phyloP scores from a whole-genome alignment of 176 grass and related monocot species.

The Dendrocalamus sinicus region DNA sequence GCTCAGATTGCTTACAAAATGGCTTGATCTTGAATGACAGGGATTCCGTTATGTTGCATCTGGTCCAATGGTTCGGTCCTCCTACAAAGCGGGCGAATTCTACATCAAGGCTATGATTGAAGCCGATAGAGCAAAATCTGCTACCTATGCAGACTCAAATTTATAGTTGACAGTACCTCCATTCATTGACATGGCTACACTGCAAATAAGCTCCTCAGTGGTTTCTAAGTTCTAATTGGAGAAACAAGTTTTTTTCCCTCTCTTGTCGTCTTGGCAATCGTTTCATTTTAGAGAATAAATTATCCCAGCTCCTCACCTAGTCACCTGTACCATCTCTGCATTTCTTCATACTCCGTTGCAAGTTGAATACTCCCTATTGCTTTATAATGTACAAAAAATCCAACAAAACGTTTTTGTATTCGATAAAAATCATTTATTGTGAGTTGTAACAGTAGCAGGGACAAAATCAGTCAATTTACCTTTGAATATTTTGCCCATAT shows the following conservation, averaged over 20 bases:
- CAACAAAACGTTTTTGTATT: neutral
- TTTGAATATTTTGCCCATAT: neutral
- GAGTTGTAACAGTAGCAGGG: constrained; percentile 1
- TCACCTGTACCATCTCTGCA: neutral
- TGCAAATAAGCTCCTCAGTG: constrained; percentile 44
- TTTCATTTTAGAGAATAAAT: constrained; percentile 10
- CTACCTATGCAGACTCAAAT: constrained; percentile 24
- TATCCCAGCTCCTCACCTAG: too few species aligned
- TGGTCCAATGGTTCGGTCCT: constrained; percentile 90
- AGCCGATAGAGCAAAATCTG: constrained; percentile 61
- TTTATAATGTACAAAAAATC: constrained; percentile 15
- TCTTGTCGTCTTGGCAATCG: neutral
- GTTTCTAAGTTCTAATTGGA: neutral
- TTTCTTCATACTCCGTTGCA: neutral
- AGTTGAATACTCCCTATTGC: neutral
- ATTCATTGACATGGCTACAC: constrained; percentile 23
- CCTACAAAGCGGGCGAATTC: constrained; percentile 93
- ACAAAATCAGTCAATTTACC: constrained; percentile 10
- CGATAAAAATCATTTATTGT: neutral
- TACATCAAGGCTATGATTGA: constrained; percentile 98
- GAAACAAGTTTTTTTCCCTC: neutral
- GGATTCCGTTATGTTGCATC: constrained; percentile 93
- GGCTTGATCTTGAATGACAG: constrained; percentile 16
- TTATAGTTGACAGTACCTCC: constrained; percentile 16
- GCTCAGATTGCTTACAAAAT: constrained; percentile 30